Evolutionary conservation across 257 asterid genomes (phyloP).

Genomic region (Thymus mandschuricus): DNA sequence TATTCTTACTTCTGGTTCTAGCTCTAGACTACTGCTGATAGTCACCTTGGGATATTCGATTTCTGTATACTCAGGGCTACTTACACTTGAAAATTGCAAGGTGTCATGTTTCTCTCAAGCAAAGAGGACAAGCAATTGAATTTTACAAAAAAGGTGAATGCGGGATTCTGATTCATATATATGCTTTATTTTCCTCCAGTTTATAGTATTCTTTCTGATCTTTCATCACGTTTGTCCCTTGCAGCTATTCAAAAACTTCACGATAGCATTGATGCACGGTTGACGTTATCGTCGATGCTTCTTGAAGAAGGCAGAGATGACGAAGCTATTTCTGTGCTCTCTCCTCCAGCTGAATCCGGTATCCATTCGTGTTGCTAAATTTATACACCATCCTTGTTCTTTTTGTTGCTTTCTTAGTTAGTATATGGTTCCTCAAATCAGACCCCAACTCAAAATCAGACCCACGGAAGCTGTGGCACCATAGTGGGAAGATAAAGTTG

Average conservation of each 20-base stretch:
- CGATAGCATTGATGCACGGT: constrained; percentile 68
- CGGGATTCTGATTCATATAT: constrained; percentile 23
- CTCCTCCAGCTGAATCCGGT: constrained; percentile 73
- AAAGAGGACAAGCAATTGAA: constrained; percentile 53
- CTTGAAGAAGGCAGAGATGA: constrained; percentile 77
- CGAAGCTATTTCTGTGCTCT: constrained; percentile 85
- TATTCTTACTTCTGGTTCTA: constrained; percentile 3
- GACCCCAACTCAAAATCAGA: constrained; percentile 35
- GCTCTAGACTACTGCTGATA: constrained; percentile 10
- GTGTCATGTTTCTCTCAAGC: constrained; percentile 57
- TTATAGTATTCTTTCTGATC: constrained; percentile 18
- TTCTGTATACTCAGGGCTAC: constrained; percentile 54
- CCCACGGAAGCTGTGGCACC: constrained; percentile 66
- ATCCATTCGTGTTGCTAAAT: constrained; percentile 18
- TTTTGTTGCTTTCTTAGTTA: constrained; percentile 28
- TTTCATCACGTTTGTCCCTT: constrained; percentile 22
- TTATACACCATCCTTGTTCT: constrained; percentile 22
- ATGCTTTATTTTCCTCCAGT: constrained; percentile 19
- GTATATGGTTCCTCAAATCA: constrained; percentile 37
- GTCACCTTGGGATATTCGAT: constrained; percentile 29
- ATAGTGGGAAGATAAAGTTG: constrained; percentile 71
- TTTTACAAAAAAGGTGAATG: constrained; percentile 63
- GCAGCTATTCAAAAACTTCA: constrained; percentile 62
- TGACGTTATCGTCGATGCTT: constrained; percentile 69
- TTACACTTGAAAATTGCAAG: constrained; percentile 64